A percentile compares a stretch with the other conserved stretches of the same genome.
These are phyloP conservation scores for Limnanthes douglasii DNA, from an alignment of 345 rosid genomes.

Conservation along the genomic window DNA sequence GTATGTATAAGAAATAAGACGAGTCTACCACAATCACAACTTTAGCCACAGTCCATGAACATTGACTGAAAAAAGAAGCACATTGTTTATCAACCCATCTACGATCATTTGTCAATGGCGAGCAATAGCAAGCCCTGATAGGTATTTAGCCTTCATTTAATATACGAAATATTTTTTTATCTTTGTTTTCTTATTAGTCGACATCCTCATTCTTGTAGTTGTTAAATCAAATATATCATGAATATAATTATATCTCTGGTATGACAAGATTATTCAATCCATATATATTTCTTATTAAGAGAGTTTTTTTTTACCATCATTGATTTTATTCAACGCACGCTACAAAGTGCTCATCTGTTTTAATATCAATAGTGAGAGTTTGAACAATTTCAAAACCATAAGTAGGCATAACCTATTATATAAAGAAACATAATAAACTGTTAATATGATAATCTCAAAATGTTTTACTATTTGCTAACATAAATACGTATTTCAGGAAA, in stretches of 20 bases:
- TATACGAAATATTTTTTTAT: constrained; percentile 18
- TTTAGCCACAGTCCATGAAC: constrained; percentile 18
- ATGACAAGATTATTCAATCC: neutral
- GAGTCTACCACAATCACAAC: no score
- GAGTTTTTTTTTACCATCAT: constrained; percentile 19
- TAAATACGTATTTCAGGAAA: no score
- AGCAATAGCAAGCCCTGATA: constrained; percentile 16
- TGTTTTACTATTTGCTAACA: neutral
- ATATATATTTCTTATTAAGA: neutral
- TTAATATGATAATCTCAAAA: no score
- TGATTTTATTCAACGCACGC: constrained; percentile 37
- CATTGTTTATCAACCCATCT: constrained; percentile 15
- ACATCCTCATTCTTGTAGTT: constrained; percentile 21
- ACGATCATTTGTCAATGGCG: constrained; percentile 21
- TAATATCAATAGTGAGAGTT: constrained; percentile 36
- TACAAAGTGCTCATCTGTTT: constrained; percentile 38
- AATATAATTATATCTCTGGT: neutral
- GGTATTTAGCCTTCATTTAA: constrained; percentile 19
- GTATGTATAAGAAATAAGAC: no score
- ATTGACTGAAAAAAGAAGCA: constrained; percentile 16
- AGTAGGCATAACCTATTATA: constrained; percentile 32
- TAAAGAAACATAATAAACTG: neutral
- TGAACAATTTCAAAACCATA: constrained; percentile 42
- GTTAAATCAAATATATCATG: neutral
- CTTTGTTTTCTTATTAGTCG: constrained; percentile 19